phyloP scores from a whole-genome alignment of 1,139 yeast species.

The Pichia sp. region DNA sequence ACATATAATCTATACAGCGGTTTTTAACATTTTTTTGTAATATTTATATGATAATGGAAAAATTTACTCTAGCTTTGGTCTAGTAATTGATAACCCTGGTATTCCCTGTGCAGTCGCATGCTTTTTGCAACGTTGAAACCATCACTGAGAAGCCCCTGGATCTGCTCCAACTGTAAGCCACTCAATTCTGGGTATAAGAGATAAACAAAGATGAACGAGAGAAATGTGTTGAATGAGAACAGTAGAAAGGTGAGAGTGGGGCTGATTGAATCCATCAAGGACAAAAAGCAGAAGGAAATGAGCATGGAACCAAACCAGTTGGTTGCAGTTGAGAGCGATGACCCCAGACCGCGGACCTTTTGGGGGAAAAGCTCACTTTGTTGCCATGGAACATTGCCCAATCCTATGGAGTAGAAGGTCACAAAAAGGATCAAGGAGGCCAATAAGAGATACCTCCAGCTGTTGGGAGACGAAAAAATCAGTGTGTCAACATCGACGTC shows the following conservation, averaged over 20 bases:
- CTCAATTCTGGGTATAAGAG: slow-evolving; percentile 54
- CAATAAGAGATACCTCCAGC: slow-evolving; percentile 47
- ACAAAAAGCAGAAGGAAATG: slow-evolving; percentile 51
- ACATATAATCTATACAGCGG: neutral
- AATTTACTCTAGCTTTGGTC: neutral
- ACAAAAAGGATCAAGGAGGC: slow-evolving; percentile 49
- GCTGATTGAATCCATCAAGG: slow-evolving; percentile 50
- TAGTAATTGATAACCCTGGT: neutral
- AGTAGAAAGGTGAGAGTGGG: slow-evolving; percentile 55
- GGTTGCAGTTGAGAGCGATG: slow-evolving; percentile 53
- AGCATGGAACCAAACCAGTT: slow-evolving; percentile 59
- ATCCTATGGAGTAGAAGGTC: slow-evolving; percentile 54
- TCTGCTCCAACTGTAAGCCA: slow-evolving; percentile 54
- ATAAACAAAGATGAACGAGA: slow-evolving; percentile 45
- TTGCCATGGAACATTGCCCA: slow-evolving; percentile 62
- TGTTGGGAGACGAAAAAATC: neutral
- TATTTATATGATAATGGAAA: neutral
- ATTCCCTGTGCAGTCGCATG: slow-evolving; percentile 33
- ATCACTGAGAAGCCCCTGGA: slow-evolving; percentile 43
- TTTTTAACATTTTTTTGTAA: neutral
- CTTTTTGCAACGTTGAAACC: slow-evolving; percentile 51
- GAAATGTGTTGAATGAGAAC: slow-evolving; percentile 47
- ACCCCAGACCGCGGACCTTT: slow-evolving; percentile 52
- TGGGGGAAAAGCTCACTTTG: slow-evolving; percentile 59
- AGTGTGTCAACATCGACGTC: slow-evolving; percentile 35